Evolutionary conservation across 176 grass and related monocot genomes (phyloP), one percentile per base, ranked within the genome.

Genomic region (Phoenix dactylifera): DNA sequence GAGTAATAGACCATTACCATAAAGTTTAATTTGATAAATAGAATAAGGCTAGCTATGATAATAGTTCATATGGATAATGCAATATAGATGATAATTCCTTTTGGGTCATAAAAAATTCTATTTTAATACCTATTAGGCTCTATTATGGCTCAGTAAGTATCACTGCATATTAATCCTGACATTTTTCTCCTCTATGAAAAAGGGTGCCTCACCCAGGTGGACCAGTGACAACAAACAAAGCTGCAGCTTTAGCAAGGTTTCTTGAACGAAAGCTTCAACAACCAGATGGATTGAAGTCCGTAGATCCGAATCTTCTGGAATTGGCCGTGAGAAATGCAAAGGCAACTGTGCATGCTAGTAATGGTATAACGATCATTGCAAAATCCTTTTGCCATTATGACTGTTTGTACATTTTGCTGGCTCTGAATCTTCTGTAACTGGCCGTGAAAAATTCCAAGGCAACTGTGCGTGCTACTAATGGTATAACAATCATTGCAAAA

Each of bases 201-300:
- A 98, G 88, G 62, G 78, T 83, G 73, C 81, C 93, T 65, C 88
- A 98, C 80, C 88, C 93, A 20, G 79, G 88, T 60, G 88, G 93
- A 68, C 84, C 88, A 48, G 60, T 98, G 63, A 92, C 81, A 50
- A 98, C 93, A 64, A 92, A 98, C 70, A 98, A 98, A 79, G 93
- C 93, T 78, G 88, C 88, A n/a, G 88, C 93, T 26, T 81, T 98
- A 67, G 93, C 84, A 16, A 98, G 92, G 62, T 98, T 98, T 71
- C 84, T 98, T 1, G 88, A 98, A 84, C 85, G 93, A 67, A 98
- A 98, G 67, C 88, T 98, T 49, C 87, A 89, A 77, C 79, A 89
- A 30, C 84, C 93, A 71, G 88, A 92, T 78, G 88, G 84, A 39
- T 56, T 98, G 57, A 80, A 83, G 24, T 85, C 84, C 54, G 65